Evolutionary conservation across 1,284 basidiomycete genomes (phyloP).

Genomic region (Melampsora occidentalis): DNA sequence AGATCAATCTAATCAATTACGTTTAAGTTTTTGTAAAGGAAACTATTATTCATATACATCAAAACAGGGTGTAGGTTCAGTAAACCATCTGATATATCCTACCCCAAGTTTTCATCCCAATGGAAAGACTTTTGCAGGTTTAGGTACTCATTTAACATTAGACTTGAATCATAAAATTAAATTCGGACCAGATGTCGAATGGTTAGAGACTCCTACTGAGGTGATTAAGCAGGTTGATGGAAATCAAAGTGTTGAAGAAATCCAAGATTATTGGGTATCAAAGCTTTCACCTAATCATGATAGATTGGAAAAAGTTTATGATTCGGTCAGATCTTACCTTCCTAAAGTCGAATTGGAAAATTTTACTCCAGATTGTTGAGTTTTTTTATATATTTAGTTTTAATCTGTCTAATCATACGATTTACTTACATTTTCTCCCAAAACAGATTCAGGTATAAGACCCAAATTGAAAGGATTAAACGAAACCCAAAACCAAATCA

Average conservation of each 20-base stretch:
- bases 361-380: slow-evolving; percentile 37
- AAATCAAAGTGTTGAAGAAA: slow-evolving; percentile 5
- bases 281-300: slow-evolving; percentile 24
- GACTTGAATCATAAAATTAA: slow-evolving; percentile 80
- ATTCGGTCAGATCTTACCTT: slow-evolving; percentile 26
- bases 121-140: slow-evolving; percentile 58
- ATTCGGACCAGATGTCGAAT: slow-evolving; percentile 92
- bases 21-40: slow-evolving; percentile 49
- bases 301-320: slow-evolving; percentile 25
- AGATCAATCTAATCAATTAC: slow-evolving; percentile 25
- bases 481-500: background rate
- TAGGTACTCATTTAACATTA: slow-evolving; percentile 82
- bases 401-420: too few species aligned
- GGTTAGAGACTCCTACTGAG: slow-evolving; percentile 61
- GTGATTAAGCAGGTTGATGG: background rate
- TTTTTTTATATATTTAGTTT: background rate
- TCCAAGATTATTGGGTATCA: slow-evolving; percentile 32
- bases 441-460: slow-evolving; percentile 37
- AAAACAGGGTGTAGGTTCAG: slow-evolving; percentile 61
- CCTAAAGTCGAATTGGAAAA: slow-evolving; percentile 23
- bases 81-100: slow-evolving; percentile 80
- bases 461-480: slow-evolving; percentile 21
- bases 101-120: slow-evolving; percentile 60
- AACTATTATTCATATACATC: slow-evolving; percentile 58
- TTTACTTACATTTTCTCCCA: background rate